phyloP scores from a whole-genome alignment of 192 early-diverging fungal species.

The Spizellomyces sp. region DNA sequence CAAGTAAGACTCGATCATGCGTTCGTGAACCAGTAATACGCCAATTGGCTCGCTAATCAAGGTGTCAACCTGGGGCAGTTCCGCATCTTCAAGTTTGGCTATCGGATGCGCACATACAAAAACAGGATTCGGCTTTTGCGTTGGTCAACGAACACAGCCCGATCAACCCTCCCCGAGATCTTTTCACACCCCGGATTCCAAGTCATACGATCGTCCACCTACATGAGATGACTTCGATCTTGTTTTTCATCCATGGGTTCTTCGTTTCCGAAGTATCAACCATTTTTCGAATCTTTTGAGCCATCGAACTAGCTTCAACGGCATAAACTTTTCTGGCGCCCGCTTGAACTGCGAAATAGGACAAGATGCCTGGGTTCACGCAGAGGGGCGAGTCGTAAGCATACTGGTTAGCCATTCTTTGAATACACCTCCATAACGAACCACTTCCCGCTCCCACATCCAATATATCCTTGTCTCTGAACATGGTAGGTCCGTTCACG shows the following conservation, averaged over 20 bases:
- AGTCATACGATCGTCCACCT: constrained; percentile 1
- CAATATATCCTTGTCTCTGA: constrained; percentile 82
- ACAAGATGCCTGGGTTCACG: constrained; percentile 72
- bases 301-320: constrained; percentile 95
- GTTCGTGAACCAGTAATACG: constrained; percentile 94
- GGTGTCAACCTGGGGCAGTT: constrained; percentile 83
- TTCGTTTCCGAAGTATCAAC: constrained; percentile 58
- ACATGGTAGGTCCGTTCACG: constrained; percentile 71
- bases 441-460: constrained; percentile 74
- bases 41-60: constrained; percentile 98
- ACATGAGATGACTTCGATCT: constrained; percentile 82
- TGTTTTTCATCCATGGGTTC: constrained; percentile 76
- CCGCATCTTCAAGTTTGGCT: constrained; percentile 86
- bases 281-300: constrained; percentile 83
- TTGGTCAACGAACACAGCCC: constrained; percentile 9
- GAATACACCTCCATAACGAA: neutral
- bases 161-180: neutral
- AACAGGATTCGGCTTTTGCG: neutral
- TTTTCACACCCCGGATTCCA: neutral
- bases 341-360: constrained; percentile 93
- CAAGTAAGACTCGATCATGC: constrained; percentile 92
- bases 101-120: neutral
- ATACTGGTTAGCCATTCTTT: neutral
- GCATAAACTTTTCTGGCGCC: constrained; percentile 94
- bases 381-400: neutral